phyloP scores from a whole-genome alignment of 768 basidiomycete species.

The Thelephora aurantiotincta region DNA sequence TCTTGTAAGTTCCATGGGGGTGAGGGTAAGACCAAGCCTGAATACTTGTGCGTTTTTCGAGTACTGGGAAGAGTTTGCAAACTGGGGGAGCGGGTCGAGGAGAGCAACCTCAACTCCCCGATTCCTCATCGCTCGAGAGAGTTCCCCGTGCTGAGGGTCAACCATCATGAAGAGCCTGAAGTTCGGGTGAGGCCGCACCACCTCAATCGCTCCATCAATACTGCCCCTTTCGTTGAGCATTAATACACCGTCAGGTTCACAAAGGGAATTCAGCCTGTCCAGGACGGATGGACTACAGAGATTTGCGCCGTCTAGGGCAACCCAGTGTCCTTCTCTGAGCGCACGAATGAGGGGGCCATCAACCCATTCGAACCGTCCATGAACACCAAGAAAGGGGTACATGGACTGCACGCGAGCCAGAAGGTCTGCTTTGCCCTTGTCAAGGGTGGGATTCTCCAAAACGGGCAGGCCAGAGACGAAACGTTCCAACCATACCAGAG shows the following conservation, averaged over 20 bases:
- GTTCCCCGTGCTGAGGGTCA: slow-evolving; percentile 82
- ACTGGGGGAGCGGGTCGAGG: slow-evolving; percentile 6
- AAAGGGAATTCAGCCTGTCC: slow-evolving; percentile 92
- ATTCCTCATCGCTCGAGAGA: slow-evolving; percentile 97
- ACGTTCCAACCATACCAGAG: neutral
- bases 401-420: slow-evolving; percentile 13
- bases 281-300: slow-evolving; percentile 91
- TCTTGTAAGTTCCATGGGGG: too few species aligned
- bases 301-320: slow-evolving; percentile 86
- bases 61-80: too few species aligned
- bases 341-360: slow-evolving; percentile 86
- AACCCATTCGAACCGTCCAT: slow-evolving; percentile 80
- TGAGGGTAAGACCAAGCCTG: too few species aligned
- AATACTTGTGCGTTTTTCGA: too few species aligned
- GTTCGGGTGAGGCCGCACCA: slow-evolving; percentile 68
- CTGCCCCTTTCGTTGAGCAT: slow-evolving; percentile 85
- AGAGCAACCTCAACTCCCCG: slow-evolving; percentile 80
- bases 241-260: slow-evolving; percentile 72
- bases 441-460: slow-evolving; percentile 12
- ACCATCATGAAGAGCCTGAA: slow-evolving; percentile 93
- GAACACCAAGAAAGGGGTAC: slow-evolving; percentile 12
- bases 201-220: slow-evolving; percentile 59
- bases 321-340: slow-evolving; percentile 79
- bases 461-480: neutral
- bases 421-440: slow-evolving; percentile 7